phyloP scores from a whole-genome alignment of 1,139 yeast genomes.

The Casaregolazyma lundiana region DNA sequence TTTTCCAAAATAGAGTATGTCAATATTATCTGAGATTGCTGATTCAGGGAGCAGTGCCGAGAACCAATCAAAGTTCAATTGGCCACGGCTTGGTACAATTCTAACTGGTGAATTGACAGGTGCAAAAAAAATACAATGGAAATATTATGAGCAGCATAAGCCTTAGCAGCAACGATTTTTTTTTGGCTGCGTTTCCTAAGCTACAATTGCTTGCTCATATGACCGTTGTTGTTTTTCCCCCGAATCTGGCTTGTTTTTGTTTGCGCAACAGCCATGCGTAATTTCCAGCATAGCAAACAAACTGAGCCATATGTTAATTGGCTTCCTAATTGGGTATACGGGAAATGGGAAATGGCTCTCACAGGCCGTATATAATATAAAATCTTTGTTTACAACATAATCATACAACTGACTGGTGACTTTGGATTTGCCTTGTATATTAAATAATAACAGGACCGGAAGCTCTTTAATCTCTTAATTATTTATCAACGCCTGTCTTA shows the following conservation, averaged over 20 bases:
- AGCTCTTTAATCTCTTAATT: neutral
- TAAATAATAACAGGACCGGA: neutral
- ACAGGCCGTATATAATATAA: neutral
- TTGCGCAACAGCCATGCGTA: slow-evolving; percentile 5
- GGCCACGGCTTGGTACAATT: neutral
- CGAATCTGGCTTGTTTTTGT: neutral
- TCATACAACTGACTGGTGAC: neutral
- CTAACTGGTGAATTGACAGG: neutral
- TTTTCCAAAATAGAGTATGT: neutral
- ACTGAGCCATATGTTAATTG: slow-evolving; percentile 8
- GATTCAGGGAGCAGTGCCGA: too few relatives aligned
- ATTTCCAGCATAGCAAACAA: slow-evolving; percentile 7
- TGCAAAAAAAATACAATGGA: too few relatives aligned
- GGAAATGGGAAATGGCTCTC: slow-evolving; percentile 3
- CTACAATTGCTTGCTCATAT: too few relatives aligned
- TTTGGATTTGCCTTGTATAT: neutral
- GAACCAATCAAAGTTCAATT: neutral
- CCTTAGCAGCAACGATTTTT: too few relatives aligned
- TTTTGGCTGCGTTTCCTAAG: too few relatives aligned
- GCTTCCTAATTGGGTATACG: slow-evolving; percentile 3
- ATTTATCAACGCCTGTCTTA: slow-evolving; percentile 2
- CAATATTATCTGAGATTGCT: neutral
- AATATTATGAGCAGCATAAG: too few relatives aligned
- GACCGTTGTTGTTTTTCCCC: neutral
- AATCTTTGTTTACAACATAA: slow-evolving; percentile 9